Evolutionary conservation across 176 grass and related monocot genomes (phyloP), one percentile per base, ranked within the genome.

Genomic region (Oryza meridionalis): DNA sequence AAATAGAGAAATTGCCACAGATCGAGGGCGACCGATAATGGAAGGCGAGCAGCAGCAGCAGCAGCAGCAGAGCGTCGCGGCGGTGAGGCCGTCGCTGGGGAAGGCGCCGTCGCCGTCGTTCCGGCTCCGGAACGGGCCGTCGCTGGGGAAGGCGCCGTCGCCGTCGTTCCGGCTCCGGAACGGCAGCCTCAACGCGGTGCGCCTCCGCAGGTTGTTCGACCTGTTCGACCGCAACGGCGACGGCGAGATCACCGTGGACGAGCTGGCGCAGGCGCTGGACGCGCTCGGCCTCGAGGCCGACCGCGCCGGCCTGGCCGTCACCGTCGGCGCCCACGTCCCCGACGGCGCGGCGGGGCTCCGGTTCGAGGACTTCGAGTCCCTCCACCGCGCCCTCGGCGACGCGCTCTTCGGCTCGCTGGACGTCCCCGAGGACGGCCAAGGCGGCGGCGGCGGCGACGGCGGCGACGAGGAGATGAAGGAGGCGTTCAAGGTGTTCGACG

Each of bases 401-500:
- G 76, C 80, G 46, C 82, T 94, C 76, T 86, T 91, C 88, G 92
- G 86, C 72, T 47, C 65, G 4, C 53, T 85, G 1, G 79, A 53
- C 6, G 11, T 45, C 9, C 51, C 15, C 11, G 64, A 68, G 11
- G 75, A 29, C 4, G 38, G 35, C 35, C 35, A 37, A 33, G n/a
- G n/a, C n/a, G n/a, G n/a, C n/a, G n/a, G 7, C 2, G 19, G 19
- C 2, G 55, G 21, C 0, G 66, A n/a, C 15, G 65, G 76, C 9
- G 86, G 69, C 2, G 91, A 93, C 24, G 72, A 87, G 73, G 92
- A 94, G 27, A 87, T 94, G 92, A 53, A 38, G 68, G 92, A 94
- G 92, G 92, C 92, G 4, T 94, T 94, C 84, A 80, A 80, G 92
- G 92, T 94, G 9, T 94, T 94, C 81, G 92, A 91, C 84, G 89